Conservation (phyloP, 2,329 filamentous ascomycete genomes). For the Meredithiella fracta region DNA sequence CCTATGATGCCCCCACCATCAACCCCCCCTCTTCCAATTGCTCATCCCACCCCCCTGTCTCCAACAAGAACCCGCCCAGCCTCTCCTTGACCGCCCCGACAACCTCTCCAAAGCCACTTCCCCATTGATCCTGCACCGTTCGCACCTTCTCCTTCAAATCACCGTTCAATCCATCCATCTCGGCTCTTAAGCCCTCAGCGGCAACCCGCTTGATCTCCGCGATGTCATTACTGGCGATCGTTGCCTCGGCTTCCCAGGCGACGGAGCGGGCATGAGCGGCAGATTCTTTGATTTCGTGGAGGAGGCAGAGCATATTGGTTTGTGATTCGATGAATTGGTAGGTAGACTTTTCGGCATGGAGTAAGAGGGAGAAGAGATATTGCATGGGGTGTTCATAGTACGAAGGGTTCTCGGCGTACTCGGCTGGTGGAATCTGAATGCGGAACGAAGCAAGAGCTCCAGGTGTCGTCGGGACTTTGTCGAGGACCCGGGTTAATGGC, state of each 20-base stretch:
- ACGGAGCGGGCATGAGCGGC: slow-evolving; percentile 53
- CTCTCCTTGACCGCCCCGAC: slow-evolving; percentile 57
- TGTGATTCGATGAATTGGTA: slow-evolving; percentile 96
- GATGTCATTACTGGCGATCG: slow-evolving; percentile 21
- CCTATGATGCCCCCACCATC: slow-evolving; percentile 31
- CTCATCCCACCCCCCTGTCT: slow-evolving; percentile 81
- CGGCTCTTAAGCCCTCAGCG: slow-evolving; percentile 42
- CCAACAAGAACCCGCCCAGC: slow-evolving; percentile 55
- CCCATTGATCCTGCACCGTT: slow-evolving; percentile 82
- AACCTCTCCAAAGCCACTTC: slow-evolving; percentile 64
- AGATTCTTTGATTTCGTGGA: slow-evolving; percentile 78
- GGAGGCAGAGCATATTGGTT: slow-evolving; percentile 72
- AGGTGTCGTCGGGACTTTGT: slow-evolving; percentile 53
- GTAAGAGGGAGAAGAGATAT: slow-evolving; percentile 72
- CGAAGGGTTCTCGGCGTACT: slow-evolving; percentile 71
- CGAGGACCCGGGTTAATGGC: slow-evolving; percentile 57
- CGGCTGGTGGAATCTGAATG: slow-evolving; percentile 59
- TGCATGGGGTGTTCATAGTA: slow-evolving; percentile 73
- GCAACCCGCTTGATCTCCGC: slow-evolving; percentile 31
- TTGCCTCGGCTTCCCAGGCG: slow-evolving; percentile 46
- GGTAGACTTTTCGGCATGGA: slow-evolving; percentile 78
- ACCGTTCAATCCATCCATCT: slow-evolving; percentile 56
- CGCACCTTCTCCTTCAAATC: slow-evolving; percentile 89
- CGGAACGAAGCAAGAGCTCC: slow-evolving; percentile 34
- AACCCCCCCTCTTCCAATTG: slow-evolving; percentile 37